A percentile compares a stretch with the other conserved stretches of the same genome.
Evolutionary conservation across 257 asterid genomes (phyloP).

Genomic region (Gynochthodes officinalis): DNA sequence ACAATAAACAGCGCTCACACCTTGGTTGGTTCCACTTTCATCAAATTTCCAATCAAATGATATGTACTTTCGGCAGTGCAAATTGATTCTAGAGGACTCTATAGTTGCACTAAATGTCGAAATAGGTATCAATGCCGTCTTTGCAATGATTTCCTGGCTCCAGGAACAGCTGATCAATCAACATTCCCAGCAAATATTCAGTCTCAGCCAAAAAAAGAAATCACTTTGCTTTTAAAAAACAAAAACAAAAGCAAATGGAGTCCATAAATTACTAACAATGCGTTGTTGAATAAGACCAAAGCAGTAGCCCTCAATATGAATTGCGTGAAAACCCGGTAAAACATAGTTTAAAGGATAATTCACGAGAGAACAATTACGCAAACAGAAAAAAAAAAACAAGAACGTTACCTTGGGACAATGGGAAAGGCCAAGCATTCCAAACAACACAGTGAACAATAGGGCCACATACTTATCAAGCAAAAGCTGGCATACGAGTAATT

Average conservation of each 20-base stretch:
- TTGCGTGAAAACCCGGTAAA: conserved; percentile 8
- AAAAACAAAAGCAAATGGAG: conserved; percentile 3
- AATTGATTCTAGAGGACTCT: conserved; percentile 19
- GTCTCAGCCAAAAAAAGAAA: conserved; percentile 20
- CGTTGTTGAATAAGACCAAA: conserved; percentile 15
- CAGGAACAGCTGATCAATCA: conserved; percentile 24
- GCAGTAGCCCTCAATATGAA: not conserved
- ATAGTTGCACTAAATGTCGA: conserved; percentile 29
- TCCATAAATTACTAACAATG: conserved; percentile 17
- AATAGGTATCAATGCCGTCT: conserved; percentile 30
- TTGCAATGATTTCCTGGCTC: conserved; percentile 18
- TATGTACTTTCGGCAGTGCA: conserved; percentile 14
- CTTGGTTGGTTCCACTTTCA: conserved; percentile 14
- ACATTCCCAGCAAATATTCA: conserved; percentile 13
- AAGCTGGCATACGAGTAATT: conserved; percentile 1
- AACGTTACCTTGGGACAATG: conserved; percentile 29
- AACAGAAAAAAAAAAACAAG: conserved; percentile 13
- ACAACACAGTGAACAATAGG: conserved; percentile 9
- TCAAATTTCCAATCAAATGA: conserved; percentile 25
- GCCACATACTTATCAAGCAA: not conserved
- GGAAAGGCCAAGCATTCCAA: conserved; percentile 14
- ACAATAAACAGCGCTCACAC: conserved; percentile 19
- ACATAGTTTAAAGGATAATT: conserved; percentile 6
- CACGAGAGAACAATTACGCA: not conserved
- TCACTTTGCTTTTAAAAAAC: not conserved